A percentile compares a stretch with the other conserved stretches of the same genome.
Conservation (phyloP, 2,329 filamentous ascomycete genomes). For the Neodidymelliopsis sp. region DNA sequence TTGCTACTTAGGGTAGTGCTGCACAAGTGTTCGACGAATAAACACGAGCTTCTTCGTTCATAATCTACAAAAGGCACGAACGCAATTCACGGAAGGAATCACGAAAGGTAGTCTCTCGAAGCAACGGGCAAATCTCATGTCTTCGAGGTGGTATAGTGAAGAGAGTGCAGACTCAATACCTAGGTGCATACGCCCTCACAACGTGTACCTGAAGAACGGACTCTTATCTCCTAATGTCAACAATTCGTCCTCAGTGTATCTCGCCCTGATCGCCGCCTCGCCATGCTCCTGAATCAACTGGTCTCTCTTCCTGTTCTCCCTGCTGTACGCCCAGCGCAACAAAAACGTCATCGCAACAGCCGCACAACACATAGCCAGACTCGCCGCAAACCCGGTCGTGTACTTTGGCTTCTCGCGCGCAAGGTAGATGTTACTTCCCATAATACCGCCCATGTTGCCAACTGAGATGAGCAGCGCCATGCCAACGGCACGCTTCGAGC, state of each 20-base stretch:
- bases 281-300: slow-evolving; percentile 35
- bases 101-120: too few species aligned
- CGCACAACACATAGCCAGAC: slow-evolving; percentile 55
- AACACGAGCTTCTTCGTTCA: too few species aligned
- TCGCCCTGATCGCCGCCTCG: slow-evolving; percentile 45
- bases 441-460: slow-evolving; percentile 56
- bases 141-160: too few species aligned
- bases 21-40: too few species aligned
- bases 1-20: too few species aligned
- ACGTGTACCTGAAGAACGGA: slow-evolving; percentile 52
- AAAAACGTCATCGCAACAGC: slow-evolving; percentile 56
- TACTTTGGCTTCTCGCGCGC: slow-evolving; percentile 58
- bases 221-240: slow-evolving; percentile 53
- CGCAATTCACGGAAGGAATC: too few species aligned
- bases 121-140: too few species aligned
- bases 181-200: slow-evolving; percentile 23
- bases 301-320: slow-evolving; percentile 42
- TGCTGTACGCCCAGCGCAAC: slow-evolving; percentile 53
- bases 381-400: slow-evolving; percentile 58
- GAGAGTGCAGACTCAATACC: too few species aligned
- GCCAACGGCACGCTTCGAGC: slow-evolving; percentile 53
- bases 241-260: slow-evolving; percentile 51
- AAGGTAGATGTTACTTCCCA: slow-evolving; percentile 60
- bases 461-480: slow-evolving; percentile 58
- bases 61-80: too few species aligned